Conservation (phyloP, 2,329 filamentous ascomycete species). For the Zasmidium cellare region DNA sequence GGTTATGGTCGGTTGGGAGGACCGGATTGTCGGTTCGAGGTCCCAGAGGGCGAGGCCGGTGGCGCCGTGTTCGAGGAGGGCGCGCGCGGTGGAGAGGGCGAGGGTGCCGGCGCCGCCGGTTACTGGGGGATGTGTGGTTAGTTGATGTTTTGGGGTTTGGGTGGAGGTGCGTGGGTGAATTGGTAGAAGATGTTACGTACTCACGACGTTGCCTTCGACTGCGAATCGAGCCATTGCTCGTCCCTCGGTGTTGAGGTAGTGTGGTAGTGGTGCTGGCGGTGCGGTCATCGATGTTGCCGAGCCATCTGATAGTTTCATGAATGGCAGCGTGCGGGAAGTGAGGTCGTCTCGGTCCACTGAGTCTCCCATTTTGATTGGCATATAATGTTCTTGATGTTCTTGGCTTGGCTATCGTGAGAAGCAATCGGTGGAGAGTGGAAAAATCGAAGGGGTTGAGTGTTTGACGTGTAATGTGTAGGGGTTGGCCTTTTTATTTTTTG, state of each 20-base stretch:
- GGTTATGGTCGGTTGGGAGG: conserved; percentile 45
- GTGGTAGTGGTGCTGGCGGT: conserved; percentile 46
- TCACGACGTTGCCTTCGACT: conserved; percentile 55
- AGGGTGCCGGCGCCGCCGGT: conserved; percentile 68
- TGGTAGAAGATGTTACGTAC: conserved; percentile 37
- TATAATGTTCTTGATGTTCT: neutral
- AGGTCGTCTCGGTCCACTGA: conserved; percentile 43
- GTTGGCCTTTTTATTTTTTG: neutral
- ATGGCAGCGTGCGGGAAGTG: conserved; percentile 45
- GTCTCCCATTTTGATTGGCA: conserved; percentile 4
- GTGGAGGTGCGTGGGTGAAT: neutral
- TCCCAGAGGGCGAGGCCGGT: conserved; percentile 63
- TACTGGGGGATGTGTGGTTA: conserved; percentile 40
- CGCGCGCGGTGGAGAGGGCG: conserved; percentile 58
- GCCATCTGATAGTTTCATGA: conserved; percentile 52
- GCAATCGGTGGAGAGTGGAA: no score
- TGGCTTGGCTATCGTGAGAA: neutral
- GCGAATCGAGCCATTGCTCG: conserved; percentile 51
- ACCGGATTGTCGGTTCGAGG: conserved; percentile 45
- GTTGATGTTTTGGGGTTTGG: neutral
- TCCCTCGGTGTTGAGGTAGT: conserved; percentile 42
- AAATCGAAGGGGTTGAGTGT: no score
- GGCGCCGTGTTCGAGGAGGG: conserved; percentile 69
- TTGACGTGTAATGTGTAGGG: no score
- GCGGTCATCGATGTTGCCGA: conserved; percentile 42